These are phyloP conservation scores for Colletotrichum siamense DNA, from an alignment of 2,329 filamentous ascomycete species.

Conservation along the genomic window DNA sequence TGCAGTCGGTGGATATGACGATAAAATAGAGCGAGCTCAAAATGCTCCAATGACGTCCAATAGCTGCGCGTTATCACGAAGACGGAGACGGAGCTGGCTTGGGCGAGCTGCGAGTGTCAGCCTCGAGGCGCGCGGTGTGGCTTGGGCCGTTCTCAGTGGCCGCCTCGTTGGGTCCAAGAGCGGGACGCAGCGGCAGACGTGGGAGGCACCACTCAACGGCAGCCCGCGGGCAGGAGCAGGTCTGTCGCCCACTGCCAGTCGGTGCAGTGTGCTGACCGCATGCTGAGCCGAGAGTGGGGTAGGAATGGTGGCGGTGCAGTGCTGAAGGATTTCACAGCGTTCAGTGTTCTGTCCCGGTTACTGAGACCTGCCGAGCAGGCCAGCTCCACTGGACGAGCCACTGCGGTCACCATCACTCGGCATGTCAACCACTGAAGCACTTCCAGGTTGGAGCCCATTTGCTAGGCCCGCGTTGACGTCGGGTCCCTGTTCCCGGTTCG, in stretches of 20 bases:
- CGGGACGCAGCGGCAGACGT: background rate
- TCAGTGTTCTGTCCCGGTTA: background rate
- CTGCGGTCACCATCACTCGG: background rate
- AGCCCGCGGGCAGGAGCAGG: background rate
- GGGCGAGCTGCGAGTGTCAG: constrained; percentile 12
- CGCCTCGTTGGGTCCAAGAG: background rate
- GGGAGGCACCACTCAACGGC: background rate
- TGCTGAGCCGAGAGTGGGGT: background rate
- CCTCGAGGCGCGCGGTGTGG: constrained; percentile 17
- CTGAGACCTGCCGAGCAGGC: background rate
- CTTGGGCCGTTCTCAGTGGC: constrained; percentile 7
- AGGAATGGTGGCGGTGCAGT: constrained; percentile 16
- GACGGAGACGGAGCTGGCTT: background rate
- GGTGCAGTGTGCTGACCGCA: background rate
- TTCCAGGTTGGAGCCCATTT: background rate
- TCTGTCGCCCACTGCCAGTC: background rate
- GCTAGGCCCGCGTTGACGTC: background rate
- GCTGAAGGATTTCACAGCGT: background rate
- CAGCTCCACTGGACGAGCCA: background rate
- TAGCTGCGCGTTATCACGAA: background rate
- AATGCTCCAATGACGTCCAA: background rate
- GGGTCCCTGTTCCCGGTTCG: background rate
- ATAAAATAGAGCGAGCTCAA: constrained; percentile 25
- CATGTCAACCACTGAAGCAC: background rate
- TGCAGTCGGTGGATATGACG: constrained; percentile 32